Base-by-base conservation (phyloP, 2,329 filamentous ascomycete species). In the Helminthosporium solani region DNA sequence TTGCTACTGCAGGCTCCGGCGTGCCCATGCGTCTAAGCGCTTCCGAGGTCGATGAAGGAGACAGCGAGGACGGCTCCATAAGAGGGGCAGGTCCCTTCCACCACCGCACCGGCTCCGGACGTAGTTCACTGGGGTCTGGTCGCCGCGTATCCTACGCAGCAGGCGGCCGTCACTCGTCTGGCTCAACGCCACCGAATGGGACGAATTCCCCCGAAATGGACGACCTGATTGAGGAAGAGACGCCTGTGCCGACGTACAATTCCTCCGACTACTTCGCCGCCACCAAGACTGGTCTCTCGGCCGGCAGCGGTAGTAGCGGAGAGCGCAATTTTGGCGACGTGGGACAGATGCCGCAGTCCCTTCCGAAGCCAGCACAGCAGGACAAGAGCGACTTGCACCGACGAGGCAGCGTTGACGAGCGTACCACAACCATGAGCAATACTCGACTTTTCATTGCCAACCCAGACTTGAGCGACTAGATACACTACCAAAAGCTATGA, bases 1-100 rank as follows among this genome's bases (percentile, higher is more conserved):
- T 85, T 46, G 91, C 92, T 49, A 72, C 85, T 44, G 76, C 81
- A 46, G 87, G 89, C 49, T 87, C 85, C 33, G 90, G 90, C 44
- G 91, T 97, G 31, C 94, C 94, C 2, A 83, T 96, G 71, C 85
- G 94, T 34, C 78, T 99, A 52, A 95, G 89, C 67, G 92, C 94
- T n/a, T 95, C 88, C 40, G 94, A 99, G 70, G 88, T 97, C 12
- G 90, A 95, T 61, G 90, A 88, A 56, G 90, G 86, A 55, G 89
- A 91, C 59, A 89, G 85, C 64, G 88, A 90, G 42, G 86, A 89
- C 35, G 74, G 56, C 34, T 78, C 75, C 49, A 58, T 58, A 27
- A 46, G 47, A 36, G 46, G 56, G 36, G 56, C 51, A 30, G 56
- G 48, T 40, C 58, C 61, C 33, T 78, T 71, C 77, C 87, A 91